Evolutionary conservation across 2,329 filamentous ascomycete species (phyloP).

Genomic region (Aureobasidium musti): DNA sequence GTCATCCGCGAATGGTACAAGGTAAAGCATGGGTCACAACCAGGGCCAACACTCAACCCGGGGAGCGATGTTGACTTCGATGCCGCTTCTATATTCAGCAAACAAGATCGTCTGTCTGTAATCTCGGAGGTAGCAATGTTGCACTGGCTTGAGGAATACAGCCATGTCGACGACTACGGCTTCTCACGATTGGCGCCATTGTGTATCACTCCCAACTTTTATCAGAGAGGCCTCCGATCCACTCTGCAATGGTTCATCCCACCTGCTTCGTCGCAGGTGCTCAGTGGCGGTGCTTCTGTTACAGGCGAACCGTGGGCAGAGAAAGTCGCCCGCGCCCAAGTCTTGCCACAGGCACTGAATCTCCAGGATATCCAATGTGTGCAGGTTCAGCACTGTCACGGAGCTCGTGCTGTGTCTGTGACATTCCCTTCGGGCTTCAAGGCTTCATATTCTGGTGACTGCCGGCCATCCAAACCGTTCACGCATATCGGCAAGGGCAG

Average conservation of each 20-base stretch:
- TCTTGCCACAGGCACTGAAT: slow-evolving; percentile 54
- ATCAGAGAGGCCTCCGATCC: slow-evolving; percentile 33
- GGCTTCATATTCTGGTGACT: slow-evolving; percentile 92
- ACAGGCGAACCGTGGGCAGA: slow-evolving; percentile 39
- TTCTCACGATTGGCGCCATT: slow-evolving; percentile 61
- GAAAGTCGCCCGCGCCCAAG: slow-evolving; percentile 35
- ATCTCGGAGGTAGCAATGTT: slow-evolving; percentile 72
- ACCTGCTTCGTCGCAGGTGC: slow-evolving; percentile 29
- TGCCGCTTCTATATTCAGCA: slow-evolving; percentile 32
- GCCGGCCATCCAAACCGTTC: slow-evolving; percentile 73
- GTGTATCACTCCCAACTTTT: slow-evolving; percentile 42
- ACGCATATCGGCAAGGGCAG: slow-evolving; percentile 68
- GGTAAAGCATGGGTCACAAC: slow-evolving; percentile 52
- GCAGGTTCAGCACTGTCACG: slow-evolving; percentile 74
- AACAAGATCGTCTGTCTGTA: slow-evolving; percentile 57
- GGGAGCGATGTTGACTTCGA: slow-evolving; percentile 40
- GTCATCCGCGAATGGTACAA: slow-evolving; percentile 80
- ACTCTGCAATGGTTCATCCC: slow-evolving; percentile 42
- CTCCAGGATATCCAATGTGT: slow-evolving; percentile 68
- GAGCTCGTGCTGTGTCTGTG: slow-evolving; percentile 73
- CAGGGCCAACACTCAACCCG: slow-evolving; percentile 34
- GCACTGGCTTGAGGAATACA: slow-evolving; percentile 76
- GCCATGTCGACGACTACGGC: slow-evolving; percentile 74
- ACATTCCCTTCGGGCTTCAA: slow-evolving; percentile 80
- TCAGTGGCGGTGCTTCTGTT: not conserved